phyloP scores from a whole-genome alignment of 169 alveolate genomes.

The Cryptosporidium ubiquitum region DNA sequence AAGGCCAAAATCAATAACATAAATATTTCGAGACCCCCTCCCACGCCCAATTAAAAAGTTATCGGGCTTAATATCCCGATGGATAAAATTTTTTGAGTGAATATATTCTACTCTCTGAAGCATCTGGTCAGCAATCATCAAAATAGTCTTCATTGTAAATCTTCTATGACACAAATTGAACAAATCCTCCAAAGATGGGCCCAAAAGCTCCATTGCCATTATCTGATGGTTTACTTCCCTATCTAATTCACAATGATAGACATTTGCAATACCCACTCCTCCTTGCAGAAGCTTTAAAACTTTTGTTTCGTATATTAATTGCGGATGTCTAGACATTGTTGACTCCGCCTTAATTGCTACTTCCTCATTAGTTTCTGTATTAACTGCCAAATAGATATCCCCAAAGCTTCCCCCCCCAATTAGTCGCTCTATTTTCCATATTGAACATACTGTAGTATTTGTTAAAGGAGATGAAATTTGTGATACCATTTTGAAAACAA shows the following conservation, averaged over 20 bases:
- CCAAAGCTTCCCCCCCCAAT: conserved; percentile 85
- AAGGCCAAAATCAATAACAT: conserved; percentile 87
- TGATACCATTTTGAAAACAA: conserved; percentile 31
- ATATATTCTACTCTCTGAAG: conserved; percentile 76
- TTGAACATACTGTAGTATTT: conserved; percentile 77
- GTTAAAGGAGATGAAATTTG: conserved; percentile 70
- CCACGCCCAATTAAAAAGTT: conserved; percentile 88
- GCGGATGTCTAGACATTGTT: conserved; percentile 84
- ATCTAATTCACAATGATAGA: conserved; percentile 75
- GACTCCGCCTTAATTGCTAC: conserved; percentile 83
- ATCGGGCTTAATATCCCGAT: conserved; percentile 87
- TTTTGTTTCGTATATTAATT: conserved; percentile 78
- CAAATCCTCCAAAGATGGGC: conserved; percentile 85
- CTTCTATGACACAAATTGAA: conserved; percentile 60
- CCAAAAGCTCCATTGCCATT: conserved; percentile 87
- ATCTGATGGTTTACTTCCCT: conserved; percentile 76
- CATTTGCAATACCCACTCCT: conserved; percentile 66
- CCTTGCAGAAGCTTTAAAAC: conserved; percentile 75
- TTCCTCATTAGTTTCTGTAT: conserved; percentile 81
- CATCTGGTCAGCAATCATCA: conserved; percentile 74
- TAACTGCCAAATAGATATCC: conserved; percentile 81
- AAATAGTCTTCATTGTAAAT: conserved; percentile 50
- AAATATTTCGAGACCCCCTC: conserved; percentile 82
- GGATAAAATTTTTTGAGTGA: conserved; percentile 83
- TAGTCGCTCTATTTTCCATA: conserved; percentile 75